Base-by-base conservation (phyloP, 192 early-diverging fungal genomes). In the Gamsiella multidivaricata region DNA sequence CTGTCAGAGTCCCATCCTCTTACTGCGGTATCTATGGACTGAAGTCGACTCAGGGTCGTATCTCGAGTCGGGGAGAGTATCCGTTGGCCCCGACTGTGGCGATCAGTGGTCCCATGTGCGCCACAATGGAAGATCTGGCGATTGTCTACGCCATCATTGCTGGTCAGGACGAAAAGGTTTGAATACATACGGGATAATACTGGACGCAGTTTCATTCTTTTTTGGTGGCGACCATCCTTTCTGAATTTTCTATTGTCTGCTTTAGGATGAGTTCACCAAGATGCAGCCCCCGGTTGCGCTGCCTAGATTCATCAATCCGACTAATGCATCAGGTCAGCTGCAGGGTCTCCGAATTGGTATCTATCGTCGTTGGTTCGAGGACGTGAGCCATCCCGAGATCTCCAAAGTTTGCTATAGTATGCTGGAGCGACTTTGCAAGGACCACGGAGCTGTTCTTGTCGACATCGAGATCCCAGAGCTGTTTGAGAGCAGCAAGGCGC, bases 21-120 rank as follows among this genome's bases (percentile, higher is more conserved):
- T 91, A 88, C 64, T 91, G 88, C 80, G 93, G 93, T 22, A 61
- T 93, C 20, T 94, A 86, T 72, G 93, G 92, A 9, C 68, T 94
- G 37, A 94, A 94, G 51, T 84, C 91, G 0, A 94, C 93, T 11
- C 82, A 81, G 36, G 88, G 84, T n/a, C 82, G 93, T 32, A 60
- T 93, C 23, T 87, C 89, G 12, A 57, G 53, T n/a, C 39, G 34
- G 2, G 91, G 91, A 20, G 84, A 81, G 33, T 83, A 81, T 39
- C 82, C 83, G 2, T 53, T 91, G 31, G 84, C 80, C 14, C 86
- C 84, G 20, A 84, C 89, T 3, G 80, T 90, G 25, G 87, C 83
- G 0, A 81, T 86, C 31, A 74, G 81, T 17, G 93, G 93, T 15
- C 93, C 93, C 6, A 87, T 94, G 47, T 89, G 87, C 0, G 84